Base-by-base conservation (phyloP, 2,329 filamentous ascomycete genomes). In the Fusarium sp. region DNA sequence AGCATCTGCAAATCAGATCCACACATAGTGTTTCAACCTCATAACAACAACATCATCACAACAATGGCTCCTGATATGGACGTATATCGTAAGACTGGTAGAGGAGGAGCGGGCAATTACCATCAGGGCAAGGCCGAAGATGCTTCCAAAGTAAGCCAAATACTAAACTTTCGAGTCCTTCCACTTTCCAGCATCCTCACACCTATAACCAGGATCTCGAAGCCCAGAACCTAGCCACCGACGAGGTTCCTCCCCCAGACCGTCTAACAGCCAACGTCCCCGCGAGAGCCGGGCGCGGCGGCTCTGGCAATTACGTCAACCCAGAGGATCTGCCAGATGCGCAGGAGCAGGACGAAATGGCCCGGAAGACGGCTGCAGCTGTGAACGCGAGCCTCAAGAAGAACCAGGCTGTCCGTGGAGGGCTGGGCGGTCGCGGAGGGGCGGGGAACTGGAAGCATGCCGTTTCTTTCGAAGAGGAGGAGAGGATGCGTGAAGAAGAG, bases 81-180 rank as follows among this genome's bases (percentile, higher is more conserved):
- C 70, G 80, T 80, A 50, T 85, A 84, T 68, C 81, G 81, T 67
- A 82, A 82, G 60, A 81, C 84, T 41, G 88, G 89, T 56, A 85
- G 89, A 48, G 89, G 89, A 54, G 89, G 89, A 49, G 88, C 88
- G 7, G 89, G 89, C 52, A 91, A 91, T 77, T 89, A 54, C 41
- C 75, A 84, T 83, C 72, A 84, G 65, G 81, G 84, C 67, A 82
- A 87, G 59, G 75, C 84, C 26, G 81, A 86, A 28, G 82, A 85
- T 30, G 80, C 77, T 45, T 72, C 75, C 56, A 79, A 77, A 64
- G 75, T 75, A 59, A 65, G 59, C 57, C 26, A n/a, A 11, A 15
- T 15, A 20, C 9, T 13, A 20, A 15, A 30, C 11, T 13, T 13
- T 10, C 28, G 5, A 30, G 44, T 30, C 24, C 17, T 22, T 28